These are phyloP conservation scores for Bothriochloa decipiens DNA, from an alignment of 176 grass and related monocot species.

Conservation along the genomic window DNA sequence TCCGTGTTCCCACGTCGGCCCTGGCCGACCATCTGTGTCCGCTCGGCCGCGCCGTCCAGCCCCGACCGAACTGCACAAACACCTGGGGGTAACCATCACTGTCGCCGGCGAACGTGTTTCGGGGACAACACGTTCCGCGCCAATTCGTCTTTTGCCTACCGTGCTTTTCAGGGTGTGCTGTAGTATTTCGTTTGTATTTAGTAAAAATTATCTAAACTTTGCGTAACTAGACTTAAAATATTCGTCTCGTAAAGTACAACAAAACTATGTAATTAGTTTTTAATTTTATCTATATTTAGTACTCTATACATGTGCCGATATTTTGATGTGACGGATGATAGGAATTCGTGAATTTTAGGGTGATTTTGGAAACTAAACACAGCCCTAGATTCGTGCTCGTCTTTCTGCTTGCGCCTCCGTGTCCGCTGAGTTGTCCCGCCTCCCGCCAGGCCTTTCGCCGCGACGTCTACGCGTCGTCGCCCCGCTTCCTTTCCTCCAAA, in stretches of 20 bases:
- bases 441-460: neutral
- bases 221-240: too few relatives aligned
- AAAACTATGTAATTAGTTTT: too few relatives aligned
- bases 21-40: neutral
- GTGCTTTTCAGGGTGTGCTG: too few relatives aligned
- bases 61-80: neutral
- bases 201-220: too few relatives aligned
- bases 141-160: neutral
- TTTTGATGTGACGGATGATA: too few relatives aligned
- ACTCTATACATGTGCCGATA: too few relatives aligned
- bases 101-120: neutral
- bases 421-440: slow-evolving; percentile 41
- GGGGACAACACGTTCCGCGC: neutral
- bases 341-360: too few relatives aligned
- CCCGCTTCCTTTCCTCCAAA: slow-evolving; percentile 47
- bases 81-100: neutral
- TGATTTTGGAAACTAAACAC: too few relatives aligned
- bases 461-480: slow-evolving; percentile 50
- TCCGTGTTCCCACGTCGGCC: neutral
- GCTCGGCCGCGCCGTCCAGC: neutral
- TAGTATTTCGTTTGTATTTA: too few relatives aligned
- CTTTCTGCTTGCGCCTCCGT: slow-evolving; percentile 25
- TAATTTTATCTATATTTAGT: too few relatives aligned
- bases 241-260: too few relatives aligned
- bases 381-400: neutral